Evolutionary conservation across 345 rosid genomes (phyloP).

Genomic region (Euphorbia lathyris): DNA sequence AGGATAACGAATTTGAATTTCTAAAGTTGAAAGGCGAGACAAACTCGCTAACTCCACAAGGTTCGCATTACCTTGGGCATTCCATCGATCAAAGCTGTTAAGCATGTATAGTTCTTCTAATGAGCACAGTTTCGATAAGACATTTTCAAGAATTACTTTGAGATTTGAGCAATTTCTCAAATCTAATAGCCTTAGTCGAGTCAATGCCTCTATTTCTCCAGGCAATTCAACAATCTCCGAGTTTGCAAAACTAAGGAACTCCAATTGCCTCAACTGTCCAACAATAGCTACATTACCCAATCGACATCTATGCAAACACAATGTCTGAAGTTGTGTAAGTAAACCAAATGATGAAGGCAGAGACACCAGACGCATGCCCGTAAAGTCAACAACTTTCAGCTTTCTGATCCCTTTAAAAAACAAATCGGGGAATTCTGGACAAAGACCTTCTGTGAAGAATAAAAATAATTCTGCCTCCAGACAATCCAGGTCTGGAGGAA

Average conservation of each 20-base stretch:
- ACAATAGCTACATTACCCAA: neutral
- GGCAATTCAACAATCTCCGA: slow-evolving; percentile 28
- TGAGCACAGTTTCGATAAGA: slow-evolving; percentile 19
- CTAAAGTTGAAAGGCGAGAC: slow-evolving; percentile 11
- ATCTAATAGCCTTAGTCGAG: slow-evolving; percentile 21
- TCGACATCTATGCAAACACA: neutral
- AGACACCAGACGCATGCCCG: neutral
- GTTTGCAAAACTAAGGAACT: slow-evolving; percentile 22
- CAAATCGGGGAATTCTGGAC: neutral
- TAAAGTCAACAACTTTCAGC: slow-evolving; percentile 10
- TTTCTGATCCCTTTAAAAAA: neutral
- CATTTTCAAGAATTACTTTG: slow-evolving; percentile 23
- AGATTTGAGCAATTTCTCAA: slow-evolving; percentile 23
- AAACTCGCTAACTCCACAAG: slow-evolving; percentile 20
- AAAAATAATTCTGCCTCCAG: neutral
- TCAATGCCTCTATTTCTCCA: slow-evolving; percentile 16
- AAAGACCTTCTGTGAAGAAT: neutral
- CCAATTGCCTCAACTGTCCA: slow-evolving; percentile 23
- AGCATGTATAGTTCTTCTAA: slow-evolving; percentile 30
- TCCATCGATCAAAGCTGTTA: slow-evolving; percentile 29
- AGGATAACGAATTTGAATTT: slow-evolving; percentile 11
- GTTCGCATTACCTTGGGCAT: slow-evolving; percentile 14
- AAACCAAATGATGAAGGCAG: slow-evolving; percentile 7
- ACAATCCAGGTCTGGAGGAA: slow-evolving; percentile 1
- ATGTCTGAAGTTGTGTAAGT: neutral